Evolutionary conservation across 306 rosid species (phyloP), one percentile per base, ranked within the genome.

Genomic region (Lathyrus aphaca): DNA sequence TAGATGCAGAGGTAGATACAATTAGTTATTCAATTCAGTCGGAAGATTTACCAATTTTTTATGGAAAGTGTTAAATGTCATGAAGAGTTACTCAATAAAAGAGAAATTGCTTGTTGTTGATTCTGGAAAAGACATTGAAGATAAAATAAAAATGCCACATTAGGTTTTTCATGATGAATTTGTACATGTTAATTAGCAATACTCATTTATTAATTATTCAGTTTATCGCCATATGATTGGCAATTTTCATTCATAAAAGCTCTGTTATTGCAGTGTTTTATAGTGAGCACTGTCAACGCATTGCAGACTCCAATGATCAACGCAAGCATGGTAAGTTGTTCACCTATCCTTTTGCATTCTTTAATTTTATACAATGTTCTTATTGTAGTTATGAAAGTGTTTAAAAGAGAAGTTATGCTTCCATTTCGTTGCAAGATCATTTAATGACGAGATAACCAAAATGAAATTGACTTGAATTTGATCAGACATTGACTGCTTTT

Each of bases 231-330:
- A 15, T 11, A 11, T 40, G 45, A 53, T 77, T 67, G 65, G 23
- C 58, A 63, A 43, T 1, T 58, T 77, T 80, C 37, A 46, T 62
- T 29, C 42, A 18, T 51, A 21, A 21, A 70, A 53, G 4, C 21
- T 74, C 8, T 72, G 73, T 17, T 70, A 57, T 59, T 86, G 72
- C 94, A 94, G 99, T 94, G 96, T 86, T 94, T 94, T 68, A 88
- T 94, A 45, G 97, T 88, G 84, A 94, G 97, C 83, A 91, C 99
- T 5, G 96, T 94, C 79, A 94, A 94, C 6, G 95, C 89, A 71
- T 79, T 94, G 84, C 95, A 87, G 79, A 94, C 99, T 17, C 97
- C 99, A 78, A 94, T 94, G 97, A 94, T 94, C 82, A 94, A 94
- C 80, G 99, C 99, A 37, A 82, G 91, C 91, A 87, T 91, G 97